These are phyloP conservation scores for Hypoxylon cercidicola DNA, from an alignment of 495 filamentous ascomycete species.

Conservation along the genomic window DNA sequence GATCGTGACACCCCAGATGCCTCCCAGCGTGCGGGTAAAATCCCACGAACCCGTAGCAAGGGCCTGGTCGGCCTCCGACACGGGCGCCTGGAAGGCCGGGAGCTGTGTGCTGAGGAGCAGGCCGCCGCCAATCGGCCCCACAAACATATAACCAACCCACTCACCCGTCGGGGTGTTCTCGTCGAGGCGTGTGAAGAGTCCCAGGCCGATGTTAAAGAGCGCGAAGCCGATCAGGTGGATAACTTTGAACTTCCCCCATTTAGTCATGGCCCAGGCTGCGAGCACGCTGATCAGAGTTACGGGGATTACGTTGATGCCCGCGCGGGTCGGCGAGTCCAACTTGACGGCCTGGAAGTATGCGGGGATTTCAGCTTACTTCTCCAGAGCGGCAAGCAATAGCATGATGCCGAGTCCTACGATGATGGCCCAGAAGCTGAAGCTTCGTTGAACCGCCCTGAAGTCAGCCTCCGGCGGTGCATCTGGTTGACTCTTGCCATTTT, in stretches of 20 bases:
- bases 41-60: constrained; percentile 51
- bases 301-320: constrained; percentile 51
- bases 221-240: constrained; percentile 52
- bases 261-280: constrained; percentile 53
- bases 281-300: constrained; percentile 45
- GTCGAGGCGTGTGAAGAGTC: constrained; percentile 51
- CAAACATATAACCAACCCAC: constrained; percentile 40
- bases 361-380: constrained; percentile 36
- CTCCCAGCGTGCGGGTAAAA: constrained; percentile 57
- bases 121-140: constrained; percentile 43
- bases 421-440: too few relatives aligned
- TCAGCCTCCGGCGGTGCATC: too few relatives aligned
- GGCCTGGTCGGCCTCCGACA: constrained; percentile 50
- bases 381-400: too few relatives aligned
- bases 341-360: constrained; percentile 58
- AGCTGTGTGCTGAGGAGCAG: constrained; percentile 42
- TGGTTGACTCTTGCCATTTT: too few relatives aligned
- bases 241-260: constrained; percentile 19
- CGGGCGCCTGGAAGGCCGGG: constrained; percentile 48
- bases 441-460: too few relatives aligned
- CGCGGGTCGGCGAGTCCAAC: constrained; percentile 30
- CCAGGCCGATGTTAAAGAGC: constrained; percentile 51
- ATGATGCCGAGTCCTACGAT: too few relatives aligned
- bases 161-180: constrained; percentile 35
- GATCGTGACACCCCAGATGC: constrained; percentile 59